Base-by-base conservation (phyloP, 257 asterid species). In the Anisodus acutangulus region DNA sequence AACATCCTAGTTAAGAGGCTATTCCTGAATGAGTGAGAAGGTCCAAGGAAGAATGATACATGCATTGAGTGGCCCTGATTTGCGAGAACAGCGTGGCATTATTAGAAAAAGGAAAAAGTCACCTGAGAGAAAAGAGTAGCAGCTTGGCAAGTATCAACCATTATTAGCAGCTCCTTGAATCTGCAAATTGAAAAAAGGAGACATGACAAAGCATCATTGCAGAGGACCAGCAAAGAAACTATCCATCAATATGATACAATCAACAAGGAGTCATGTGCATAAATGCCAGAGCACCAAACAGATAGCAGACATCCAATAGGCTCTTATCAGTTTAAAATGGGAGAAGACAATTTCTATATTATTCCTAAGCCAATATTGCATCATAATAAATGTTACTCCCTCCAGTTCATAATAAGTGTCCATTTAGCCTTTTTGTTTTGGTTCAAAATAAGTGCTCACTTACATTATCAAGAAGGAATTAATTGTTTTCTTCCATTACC, bases 81-180 rank as follows among this genome's bases (percentile, higher is more conserved):
- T 51, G 55, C 81, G 70, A 81, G 81, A 76, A 51, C 0, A 76
- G 9, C 4, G 4, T 26, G 60, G 16, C 47, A 51, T 26, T 51
- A 76, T 11, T 26, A 47, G 0, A 51, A 51, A 84, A 82, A 62
- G 13, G 41, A 57, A 69, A 83, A 66, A 84, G 85, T 85, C 85
- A 95, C 99, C 93, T 97, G 98, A 86, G 94, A 91, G 91, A 95
- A 97, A 60, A 93, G 97, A 54, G 99, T 97, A 85, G 98, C 98
- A n/a, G 99, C 99, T 90, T 95, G 99, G 90, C 99, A 95, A 85
- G 99, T 97, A 87, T 97, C 99, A 68, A 95, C 98, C 99, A 97
- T 95, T 82, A 97, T 97, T 88, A 97, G 86, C 90, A 97, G 92
- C 92, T 95, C 99, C 93, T 97, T 95, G 86, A 97, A 97, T 91